Conservation (phyloP, 225 moss, liverwort and hornwort genomes). For the Polytrichum commune region DNA sequence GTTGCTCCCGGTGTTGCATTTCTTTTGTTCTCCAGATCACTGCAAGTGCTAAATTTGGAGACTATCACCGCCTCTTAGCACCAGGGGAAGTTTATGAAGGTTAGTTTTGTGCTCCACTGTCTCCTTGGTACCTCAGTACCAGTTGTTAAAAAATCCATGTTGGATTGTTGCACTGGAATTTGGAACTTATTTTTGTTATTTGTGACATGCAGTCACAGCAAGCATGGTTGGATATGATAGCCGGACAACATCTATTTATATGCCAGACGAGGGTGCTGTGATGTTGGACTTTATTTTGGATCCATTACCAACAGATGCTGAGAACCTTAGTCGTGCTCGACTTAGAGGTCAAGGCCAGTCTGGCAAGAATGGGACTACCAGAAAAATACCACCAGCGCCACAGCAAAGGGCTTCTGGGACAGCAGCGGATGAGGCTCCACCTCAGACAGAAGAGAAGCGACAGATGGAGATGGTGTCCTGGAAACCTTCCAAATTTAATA, state of each 20-base stretch:
- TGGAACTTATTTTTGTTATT: not conserved
- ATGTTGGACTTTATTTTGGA: constrained; percentile 73
- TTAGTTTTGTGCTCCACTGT: constrained; percentile 12
- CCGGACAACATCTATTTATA: constrained; percentile 43
- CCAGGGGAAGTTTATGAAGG: constrained; percentile 72
- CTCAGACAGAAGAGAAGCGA: constrained; percentile 1
- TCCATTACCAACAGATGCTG: constrained; percentile 33
- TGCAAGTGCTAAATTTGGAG: constrained; percentile 70
- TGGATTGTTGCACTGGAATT: not conserved
- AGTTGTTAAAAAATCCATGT: not conserved
- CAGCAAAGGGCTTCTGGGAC: constrained; percentile 1
- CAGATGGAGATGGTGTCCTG: constrained; percentile 39
- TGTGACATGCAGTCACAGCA: constrained; percentile 64
- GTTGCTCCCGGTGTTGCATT: not conserved
- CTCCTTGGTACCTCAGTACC: not conserved
- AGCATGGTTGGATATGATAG: constrained; percentile 54
- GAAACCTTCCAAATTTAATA: constrained; percentile 19
- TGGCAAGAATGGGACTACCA: constrained; percentile 13
- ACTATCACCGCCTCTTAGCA: constrained; percentile 83
- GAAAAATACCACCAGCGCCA: constrained; percentile 18
- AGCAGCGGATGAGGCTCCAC: constrained; percentile 3
- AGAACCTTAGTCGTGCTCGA: constrained; percentile 12
- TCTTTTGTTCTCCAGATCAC: constrained; percentile 40
- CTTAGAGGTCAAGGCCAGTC: constrained; percentile 27
- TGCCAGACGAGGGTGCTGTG: constrained; percentile 40